Evolutionary conservation across 495 filamentous ascomycete genomes (phyloP).

Genomic region (Cercophora samala): DNA sequence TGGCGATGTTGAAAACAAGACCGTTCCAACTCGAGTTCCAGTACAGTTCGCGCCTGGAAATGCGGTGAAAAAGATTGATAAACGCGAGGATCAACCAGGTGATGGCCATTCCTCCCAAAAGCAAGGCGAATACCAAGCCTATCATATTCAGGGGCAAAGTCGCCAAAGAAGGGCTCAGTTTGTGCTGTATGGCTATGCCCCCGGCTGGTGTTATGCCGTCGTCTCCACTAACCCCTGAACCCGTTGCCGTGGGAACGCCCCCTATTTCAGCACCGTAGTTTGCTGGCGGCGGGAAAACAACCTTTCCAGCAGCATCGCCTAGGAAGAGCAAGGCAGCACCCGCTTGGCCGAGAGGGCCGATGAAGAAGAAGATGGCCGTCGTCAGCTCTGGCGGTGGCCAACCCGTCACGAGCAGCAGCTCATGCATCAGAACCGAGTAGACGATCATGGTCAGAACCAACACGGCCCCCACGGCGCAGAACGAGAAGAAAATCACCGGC

Average conservation of each 20-base stretch:
- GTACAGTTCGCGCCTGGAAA: constrained; percentile 3
- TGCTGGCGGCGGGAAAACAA: background rate
- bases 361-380: constrained; percentile 11
- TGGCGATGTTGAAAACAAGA: constrained; percentile 9
- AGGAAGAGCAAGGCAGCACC: constrained; percentile 19
- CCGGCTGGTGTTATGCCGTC: background rate
- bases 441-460: constrained; percentile 11
- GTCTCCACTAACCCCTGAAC: background rate
- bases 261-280: background rate
- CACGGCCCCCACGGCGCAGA: constrained; percentile 10
- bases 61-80: constrained; percentile 2
- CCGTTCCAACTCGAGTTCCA: constrained; percentile 18
- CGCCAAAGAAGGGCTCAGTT: background rate
- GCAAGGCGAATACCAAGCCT: constrained; percentile 14
- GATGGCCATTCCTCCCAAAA: constrained; percentile 16
- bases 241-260: background rate
- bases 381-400: constrained; percentile 15
- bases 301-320: constrained; percentile 9
- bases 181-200: background rate
- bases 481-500: constrained; percentile 13
- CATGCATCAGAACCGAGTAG: constrained; percentile 17
- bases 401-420: constrained; percentile 19
- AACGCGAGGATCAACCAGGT: constrained; percentile 17
- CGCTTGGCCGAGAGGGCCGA: constrained; percentile 17
- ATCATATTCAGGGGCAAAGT: constrained; percentile 8